Evolutionary conservation across 2,329 filamentous ascomycete genomes (phyloP).

Genomic region (Domatiomyces globalis): DNA sequence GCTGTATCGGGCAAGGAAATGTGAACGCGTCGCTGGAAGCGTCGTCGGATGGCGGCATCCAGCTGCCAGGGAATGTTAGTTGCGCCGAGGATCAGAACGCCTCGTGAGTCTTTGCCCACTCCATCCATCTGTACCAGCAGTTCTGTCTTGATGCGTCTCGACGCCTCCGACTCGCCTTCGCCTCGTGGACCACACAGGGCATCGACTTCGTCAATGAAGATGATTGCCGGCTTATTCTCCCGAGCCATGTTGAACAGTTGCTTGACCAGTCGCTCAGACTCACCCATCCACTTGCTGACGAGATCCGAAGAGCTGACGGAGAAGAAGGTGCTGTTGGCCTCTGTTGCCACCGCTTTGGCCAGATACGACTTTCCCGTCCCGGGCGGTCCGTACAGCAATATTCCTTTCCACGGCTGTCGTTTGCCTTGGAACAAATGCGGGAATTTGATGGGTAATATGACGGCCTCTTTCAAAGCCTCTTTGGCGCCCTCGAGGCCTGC

Average conservation of each 20-base stretch:
- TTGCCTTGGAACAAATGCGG: conserved; percentile 93
- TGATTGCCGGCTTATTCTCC: conserved; percentile 95
- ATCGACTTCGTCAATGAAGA: conserved; percentile 97
- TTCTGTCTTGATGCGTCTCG: conserved; percentile 94
- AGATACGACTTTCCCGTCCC: conserved; percentile 97
- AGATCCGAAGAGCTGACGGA: conserved; percentile 93
- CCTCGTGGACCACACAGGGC: conserved; percentile 83
- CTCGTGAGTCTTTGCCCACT: conserved; percentile 87
- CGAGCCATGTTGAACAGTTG: conserved; percentile 94
- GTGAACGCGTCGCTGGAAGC: conserved; percentile 91
- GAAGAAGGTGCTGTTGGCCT: conserved; percentile 98
- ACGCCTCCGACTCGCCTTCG: conserved; percentile 95
- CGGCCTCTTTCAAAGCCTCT: conserved; percentile 93
- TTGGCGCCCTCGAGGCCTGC: conserved; percentile 88
- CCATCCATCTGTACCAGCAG: conserved; percentile 98
- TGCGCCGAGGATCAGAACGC: conserved; percentile 84
- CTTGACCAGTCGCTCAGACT: conserved; percentile 93
- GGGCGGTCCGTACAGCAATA: conserved; percentile 85
- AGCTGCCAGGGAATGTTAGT: conserved; percentile 99
- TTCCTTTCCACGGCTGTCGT: conserved; percentile 95
- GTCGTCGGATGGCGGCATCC: conserved; percentile 84
- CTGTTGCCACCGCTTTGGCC: conserved; percentile 92
- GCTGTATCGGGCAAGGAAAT: conserved; percentile 81
- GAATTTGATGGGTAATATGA: conserved; percentile 96
- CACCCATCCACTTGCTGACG: conserved; percentile 99